Base-by-base conservation (phyloP, 2,329 filamentous ascomycete species). In the Cadophora malorum region DNA sequence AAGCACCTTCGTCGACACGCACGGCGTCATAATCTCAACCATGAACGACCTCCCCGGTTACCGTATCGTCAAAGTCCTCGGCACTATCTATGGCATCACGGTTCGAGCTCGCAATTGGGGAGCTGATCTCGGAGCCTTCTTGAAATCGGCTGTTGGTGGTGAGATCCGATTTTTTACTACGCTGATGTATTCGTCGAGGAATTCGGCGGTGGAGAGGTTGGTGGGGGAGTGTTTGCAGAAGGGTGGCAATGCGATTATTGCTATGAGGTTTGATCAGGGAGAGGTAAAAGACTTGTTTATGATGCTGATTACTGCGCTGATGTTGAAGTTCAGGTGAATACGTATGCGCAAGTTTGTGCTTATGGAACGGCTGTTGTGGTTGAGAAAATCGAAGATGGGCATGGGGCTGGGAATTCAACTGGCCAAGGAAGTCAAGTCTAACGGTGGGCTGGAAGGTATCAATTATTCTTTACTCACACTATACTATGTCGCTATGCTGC, bases 41-140 rank as follows among this genome's bases (percentile, higher is more conserved):
- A 89, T 88, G 86, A 87, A 85, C 78, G 70, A 89, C 74, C 78
- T 90, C 25, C 87, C 87, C 0, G 86, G 86, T 8, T 89, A 89
- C 77, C 85, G 83, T 70, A 80, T 89, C 59, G 82, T 84, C 47
- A 81, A 81, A 64, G 84, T 88, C 0, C 82, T 90, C 6, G 87
- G 87, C 64, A 83, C 85, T 8, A 84, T 87, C 35, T 87, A 86
- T 77, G 85, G 85, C 10, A 80, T 87, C 53, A 86, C 83, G 0
- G 85, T 87, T 7, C 84, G 85, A 10, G 84, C 84, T 19, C 84
- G 87, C 60, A 89, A 89, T 79, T 83, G 84, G 76, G 86, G 83
- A 5, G 85, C 86, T 2, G 81, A 82, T 49, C 73, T 89, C 21
- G 83, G 82, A 67, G 87, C 88, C 80, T 83, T 83, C 9, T 69